phyloP scores from a whole-genome alignment of 352 stramenopile species.

The Blastocystis sp. region DNA sequence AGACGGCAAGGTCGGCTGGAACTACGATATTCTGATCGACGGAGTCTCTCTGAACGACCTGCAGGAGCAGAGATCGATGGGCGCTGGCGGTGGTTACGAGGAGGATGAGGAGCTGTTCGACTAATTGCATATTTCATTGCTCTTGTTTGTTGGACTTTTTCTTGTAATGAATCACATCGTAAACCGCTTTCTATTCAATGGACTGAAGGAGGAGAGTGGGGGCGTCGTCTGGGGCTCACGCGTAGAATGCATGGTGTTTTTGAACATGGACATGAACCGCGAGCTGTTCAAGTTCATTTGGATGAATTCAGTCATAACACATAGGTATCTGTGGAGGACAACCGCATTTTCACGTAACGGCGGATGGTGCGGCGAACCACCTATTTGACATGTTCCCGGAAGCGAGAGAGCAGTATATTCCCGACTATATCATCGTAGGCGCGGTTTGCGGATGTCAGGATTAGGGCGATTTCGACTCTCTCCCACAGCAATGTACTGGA shows the following conservation, averaged over 20 bases:
- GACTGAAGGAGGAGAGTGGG: constrained; percentile 9
- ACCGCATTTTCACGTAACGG: constrained; percentile 53
- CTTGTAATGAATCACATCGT: not conserved
- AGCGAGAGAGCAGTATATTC: constrained; percentile 60
- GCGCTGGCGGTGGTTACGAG: not conserved
- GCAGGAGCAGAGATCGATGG: not conserved
- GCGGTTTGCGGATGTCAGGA: not conserved
- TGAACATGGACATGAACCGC: constrained; percentile 29
- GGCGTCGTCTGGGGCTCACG: not conserved
- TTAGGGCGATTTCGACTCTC: constrained; percentile 65
- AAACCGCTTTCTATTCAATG: constrained; percentile 41
- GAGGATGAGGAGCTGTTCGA: constrained; percentile 68
- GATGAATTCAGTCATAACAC: not conserved
- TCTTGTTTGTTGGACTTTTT: not conserved
- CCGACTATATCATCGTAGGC: constrained; percentile 58
- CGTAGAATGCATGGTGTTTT: constrained; percentile 49
- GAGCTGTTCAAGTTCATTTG: constrained; percentile 1
- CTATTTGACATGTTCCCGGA: constrained; percentile 52
- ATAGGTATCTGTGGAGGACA: constrained; percentile 62
- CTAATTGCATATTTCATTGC: not conserved
- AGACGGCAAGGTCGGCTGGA: constrained; percentile 62
- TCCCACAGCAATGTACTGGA: not conserved
- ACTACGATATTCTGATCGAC: constrained; percentile 68
- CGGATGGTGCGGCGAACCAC: constrained; percentile 53
- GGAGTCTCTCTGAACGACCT: constrained; percentile 52